These are phyloP conservation scores for Didymella exigua DNA, from an alignment of 2,329 filamentous ascomycete species.

Conservation along the genomic window DNA sequence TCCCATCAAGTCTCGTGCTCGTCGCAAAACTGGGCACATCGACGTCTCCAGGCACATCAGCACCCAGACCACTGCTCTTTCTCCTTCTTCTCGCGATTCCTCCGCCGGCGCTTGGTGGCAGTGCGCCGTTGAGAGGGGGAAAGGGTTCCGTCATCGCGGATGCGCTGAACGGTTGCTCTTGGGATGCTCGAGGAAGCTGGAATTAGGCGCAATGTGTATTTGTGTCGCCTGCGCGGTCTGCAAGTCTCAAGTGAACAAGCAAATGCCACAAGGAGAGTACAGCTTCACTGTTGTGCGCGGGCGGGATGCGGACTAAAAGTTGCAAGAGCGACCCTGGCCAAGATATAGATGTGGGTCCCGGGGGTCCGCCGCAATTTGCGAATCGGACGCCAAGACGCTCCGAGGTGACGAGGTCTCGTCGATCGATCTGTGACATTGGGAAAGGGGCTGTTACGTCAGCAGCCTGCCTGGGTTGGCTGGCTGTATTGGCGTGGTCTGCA, in stretches of 20 bases:
- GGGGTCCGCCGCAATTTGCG: conserved; percentile 19
- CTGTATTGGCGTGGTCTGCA: background rate
- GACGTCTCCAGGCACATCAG: conserved; percentile 60
- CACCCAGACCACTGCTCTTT: conserved; percentile 57
- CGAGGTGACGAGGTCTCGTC: background rate
- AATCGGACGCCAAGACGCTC: conserved; percentile 18
- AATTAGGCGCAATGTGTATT: background rate
- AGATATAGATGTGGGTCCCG: conserved; percentile 1
- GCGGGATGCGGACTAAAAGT: conserved; percentile 8
- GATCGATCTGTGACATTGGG: background rate
- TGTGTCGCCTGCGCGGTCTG: background rate
- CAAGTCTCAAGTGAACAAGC: background rate
- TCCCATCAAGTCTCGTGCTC: conserved; percentile 22
- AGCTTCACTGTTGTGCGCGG: background rate
- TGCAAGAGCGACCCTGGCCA: conserved; percentile 1
- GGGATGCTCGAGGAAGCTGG: background rate
- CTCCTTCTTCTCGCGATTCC: conserved; percentile 41
- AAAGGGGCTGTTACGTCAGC: background rate
- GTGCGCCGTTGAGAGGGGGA: conserved; percentile 35
- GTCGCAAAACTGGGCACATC: conserved; percentile 59
- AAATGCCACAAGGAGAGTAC: conserved; percentile 1
- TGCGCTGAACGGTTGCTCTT: background rate
- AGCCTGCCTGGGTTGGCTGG: background rate
- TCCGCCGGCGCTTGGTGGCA: conserved; percentile 21
- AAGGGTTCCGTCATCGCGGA: conserved; percentile 42